Percentiles rank a stretch among this genome's conserved stretches.
These are phyloP conservation scores for Sphagnum magellanicum DNA, from an alignment of 228 moss, liverwort and hornwort genomes.

Conservation along the genomic window DNA sequence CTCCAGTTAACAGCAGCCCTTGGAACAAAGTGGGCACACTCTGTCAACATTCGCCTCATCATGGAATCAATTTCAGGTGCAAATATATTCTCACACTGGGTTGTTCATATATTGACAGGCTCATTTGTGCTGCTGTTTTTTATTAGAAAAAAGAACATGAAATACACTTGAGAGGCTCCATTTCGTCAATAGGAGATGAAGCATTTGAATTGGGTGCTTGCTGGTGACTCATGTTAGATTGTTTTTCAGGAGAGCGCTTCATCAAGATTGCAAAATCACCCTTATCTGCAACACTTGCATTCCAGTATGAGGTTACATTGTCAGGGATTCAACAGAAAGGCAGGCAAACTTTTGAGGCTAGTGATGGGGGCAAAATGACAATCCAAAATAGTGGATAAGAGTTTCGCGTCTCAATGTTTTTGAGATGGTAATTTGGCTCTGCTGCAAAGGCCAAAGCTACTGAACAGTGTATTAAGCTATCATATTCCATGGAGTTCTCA, in stretches of 20 bases:
- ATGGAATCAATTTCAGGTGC: slow-evolving; percentile 68
- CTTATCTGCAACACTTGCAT: slow-evolving; percentile 61
- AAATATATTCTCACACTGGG: not conserved
- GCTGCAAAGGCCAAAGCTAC: no score
- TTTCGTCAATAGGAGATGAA: not conserved
- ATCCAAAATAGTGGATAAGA: slow-evolving; percentile 23
- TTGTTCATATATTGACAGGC: not conserved
- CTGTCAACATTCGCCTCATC: slow-evolving; percentile 70
- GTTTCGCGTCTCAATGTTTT: no score
- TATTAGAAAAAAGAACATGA: not conserved
- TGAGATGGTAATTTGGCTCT: no score
- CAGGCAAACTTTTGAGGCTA: slow-evolving; percentile 45
- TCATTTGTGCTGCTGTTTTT: not conserved
- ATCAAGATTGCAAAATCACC: slow-evolving; percentile 89
- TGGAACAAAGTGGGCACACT: slow-evolving; percentile 87
- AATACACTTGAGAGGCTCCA: not conserved
- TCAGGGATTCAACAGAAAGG: slow-evolving; percentile 51
- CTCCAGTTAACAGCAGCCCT: slow-evolving; percentile 76
- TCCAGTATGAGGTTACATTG: slow-evolving; percentile 55
- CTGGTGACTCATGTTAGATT: not conserved
- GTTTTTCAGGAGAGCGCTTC: slow-evolving; percentile 42
- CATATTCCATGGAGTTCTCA: no score
- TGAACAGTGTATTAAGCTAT: no score
- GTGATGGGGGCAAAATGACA: slow-evolving; percentile 52
- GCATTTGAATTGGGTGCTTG: not conserved